A percentile compares a stretch with the other conserved stretches of the same genome.
These are phyloP conservation scores for Colletotrichum ledebouriae DNA, from an alignment of 2,329 filamentous ascomycete genomes.

Conservation along the genomic window DNA sequence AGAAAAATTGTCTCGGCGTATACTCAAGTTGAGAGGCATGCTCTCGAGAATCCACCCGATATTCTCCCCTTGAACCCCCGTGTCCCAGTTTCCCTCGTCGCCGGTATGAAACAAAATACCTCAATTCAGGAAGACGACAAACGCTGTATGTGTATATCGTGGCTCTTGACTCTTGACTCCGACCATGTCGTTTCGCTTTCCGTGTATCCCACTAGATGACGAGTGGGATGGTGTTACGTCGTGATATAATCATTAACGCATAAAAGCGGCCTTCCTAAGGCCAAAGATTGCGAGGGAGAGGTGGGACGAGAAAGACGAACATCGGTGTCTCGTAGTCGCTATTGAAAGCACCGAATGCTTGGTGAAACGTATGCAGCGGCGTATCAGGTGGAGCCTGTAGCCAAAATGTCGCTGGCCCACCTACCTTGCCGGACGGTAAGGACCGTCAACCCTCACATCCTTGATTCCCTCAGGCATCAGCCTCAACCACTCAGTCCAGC, in stretches of 20 bases:
- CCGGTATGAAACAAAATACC: conserved; percentile 1
- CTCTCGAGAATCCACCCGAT: neutral
- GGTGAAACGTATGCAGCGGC: conserved; percentile 33
- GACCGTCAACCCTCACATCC: conserved; percentile 68
- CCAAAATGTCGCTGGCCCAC: neutral
- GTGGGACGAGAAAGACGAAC: neutral
- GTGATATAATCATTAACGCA: conserved; percentile 21
- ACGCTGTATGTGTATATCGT: neutral
- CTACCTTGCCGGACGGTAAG: conserved; percentile 57
- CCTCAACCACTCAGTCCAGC: conserved; percentile 70
- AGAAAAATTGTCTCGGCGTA: neutral
- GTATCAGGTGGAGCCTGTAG: no score
- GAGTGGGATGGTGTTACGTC: conserved; percentile 5
- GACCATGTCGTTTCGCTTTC: neutral
- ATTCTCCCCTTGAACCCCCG: neutral
- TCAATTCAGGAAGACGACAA: conserved; percentile 6
- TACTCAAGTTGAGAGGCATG: conserved; percentile 4
- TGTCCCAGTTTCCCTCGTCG: conserved; percentile 15
- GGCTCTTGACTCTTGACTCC: conserved; percentile 1
- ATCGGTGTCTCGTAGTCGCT: no score
- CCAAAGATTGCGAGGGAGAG: neutral
- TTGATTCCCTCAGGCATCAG: conserved; percentile 69
- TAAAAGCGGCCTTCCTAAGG: conserved; percentile 4
- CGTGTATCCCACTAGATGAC: neutral
- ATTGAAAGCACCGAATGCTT: no score